Evolutionary conservation across 371 early-diverging fungal species (phyloP).

Genomic region (Mucor lusitanicus): DNA sequence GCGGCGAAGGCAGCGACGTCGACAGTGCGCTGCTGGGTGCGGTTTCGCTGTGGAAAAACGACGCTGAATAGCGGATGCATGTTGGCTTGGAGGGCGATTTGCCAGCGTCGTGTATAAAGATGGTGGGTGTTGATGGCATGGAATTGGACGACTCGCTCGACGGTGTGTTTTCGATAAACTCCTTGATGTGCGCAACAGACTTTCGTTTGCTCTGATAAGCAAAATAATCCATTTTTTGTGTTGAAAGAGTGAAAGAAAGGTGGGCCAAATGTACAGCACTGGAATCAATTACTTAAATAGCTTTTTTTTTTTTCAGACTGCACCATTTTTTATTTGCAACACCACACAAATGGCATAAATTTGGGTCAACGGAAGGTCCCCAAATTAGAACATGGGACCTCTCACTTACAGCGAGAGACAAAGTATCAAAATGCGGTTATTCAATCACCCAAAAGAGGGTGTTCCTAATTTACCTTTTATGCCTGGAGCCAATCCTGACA

Average conservation of each 20-base stretch:
- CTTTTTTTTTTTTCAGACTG: not conserved
- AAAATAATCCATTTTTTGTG: conserved; percentile 22
- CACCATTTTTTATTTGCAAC: not conserved
- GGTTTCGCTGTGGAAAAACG: conserved; percentile 11
- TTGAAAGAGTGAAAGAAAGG: conserved; percentile 8
- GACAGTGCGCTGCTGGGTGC: conserved; percentile 2
- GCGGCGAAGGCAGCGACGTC: conserved; percentile 24
- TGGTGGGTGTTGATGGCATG: conserved; percentile 12
- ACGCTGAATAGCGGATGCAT: conserved; percentile 17
- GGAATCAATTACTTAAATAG: not conserved
- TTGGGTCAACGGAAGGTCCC: not conserved
- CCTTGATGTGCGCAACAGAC: not conserved
- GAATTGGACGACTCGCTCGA: not conserved
- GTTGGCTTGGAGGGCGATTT: conserved; percentile 18
- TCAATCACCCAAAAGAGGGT: not conserved
- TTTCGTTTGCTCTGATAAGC: conserved; percentile 18
- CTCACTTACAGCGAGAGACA: not conserved
- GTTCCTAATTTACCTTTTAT: not conserved
- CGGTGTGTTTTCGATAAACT: not conserved
- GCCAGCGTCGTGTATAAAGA: conserved; percentile 16
- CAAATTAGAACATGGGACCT: not conserved
- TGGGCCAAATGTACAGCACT: not conserved
- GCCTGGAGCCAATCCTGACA: not conserved
- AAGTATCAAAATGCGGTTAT: not conserved
- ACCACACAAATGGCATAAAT: conserved; percentile 1